A percentile compares a stretch with the other conserved stretches of the same genome.
Evolutionary conservation across 805 yeast genomes (phyloP).

Genomic region (Ogataea glucozyma): DNA sequence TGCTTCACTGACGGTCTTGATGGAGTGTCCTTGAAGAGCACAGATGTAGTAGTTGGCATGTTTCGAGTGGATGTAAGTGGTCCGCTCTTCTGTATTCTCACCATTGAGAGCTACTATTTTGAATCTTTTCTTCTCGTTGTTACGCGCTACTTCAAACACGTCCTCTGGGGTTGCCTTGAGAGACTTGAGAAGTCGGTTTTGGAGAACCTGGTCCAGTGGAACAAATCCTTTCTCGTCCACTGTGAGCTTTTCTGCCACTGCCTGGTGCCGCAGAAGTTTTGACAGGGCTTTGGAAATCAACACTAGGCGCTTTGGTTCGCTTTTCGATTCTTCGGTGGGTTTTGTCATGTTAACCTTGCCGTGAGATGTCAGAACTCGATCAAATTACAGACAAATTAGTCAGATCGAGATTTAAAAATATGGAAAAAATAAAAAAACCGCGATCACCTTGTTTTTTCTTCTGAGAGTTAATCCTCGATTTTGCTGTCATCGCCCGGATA

Average conservation of each 20-base stretch:
- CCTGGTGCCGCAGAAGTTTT: constrained; percentile 84
- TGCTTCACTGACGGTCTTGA: constrained; percentile 43
- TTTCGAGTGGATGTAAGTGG: constrained; percentile 3
- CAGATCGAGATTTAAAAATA: too few species aligned
- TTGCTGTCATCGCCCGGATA: too few species aligned
- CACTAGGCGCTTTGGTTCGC: too few species aligned
- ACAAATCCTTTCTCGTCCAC: constrained; percentile 74
- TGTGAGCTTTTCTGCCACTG: constrained; percentile 60
- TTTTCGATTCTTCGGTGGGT: too few species aligned
- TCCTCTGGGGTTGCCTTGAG: constrained; percentile 57
- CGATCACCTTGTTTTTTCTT: too few species aligned
- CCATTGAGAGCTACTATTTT: constrained; percentile 37
- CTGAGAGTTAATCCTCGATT: too few species aligned
- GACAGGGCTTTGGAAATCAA: constrained; percentile 74
- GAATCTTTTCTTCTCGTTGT: constrained; percentile 74
- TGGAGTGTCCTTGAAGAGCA: constrained; percentile 93
- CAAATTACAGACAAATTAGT: too few species aligned
- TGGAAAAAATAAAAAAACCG: too few species aligned
- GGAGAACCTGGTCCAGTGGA: constrained; percentile 50
- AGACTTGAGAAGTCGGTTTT: constrained; percentile 58
- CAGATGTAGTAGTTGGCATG: constrained; percentile 48
- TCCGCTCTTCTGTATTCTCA: constrained; percentile 23
- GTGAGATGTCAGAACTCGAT: too few species aligned
- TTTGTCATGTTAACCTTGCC: too few species aligned
- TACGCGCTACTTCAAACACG: constrained; percentile 57